phyloP scores from a whole-genome alignment of 768 basidiomycete species.

The Hirschioporus abietinus region DNA sequence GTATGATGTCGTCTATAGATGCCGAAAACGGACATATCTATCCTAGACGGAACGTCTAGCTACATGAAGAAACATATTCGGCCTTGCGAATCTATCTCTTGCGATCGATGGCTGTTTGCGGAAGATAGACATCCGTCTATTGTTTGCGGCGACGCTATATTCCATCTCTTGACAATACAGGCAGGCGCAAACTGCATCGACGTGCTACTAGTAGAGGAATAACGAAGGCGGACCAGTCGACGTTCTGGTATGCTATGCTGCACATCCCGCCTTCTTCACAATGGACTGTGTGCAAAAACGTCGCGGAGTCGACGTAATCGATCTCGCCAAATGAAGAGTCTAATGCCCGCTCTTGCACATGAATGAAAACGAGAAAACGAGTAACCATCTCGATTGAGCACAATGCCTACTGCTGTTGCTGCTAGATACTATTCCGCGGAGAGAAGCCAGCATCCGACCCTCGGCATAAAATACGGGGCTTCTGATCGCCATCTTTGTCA shows the following conservation, averaged over 20 bases:
- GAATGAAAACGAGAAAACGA: background rate
- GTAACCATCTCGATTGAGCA: background rate
- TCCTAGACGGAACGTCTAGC: background rate
- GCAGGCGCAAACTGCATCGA: too few species aligned
- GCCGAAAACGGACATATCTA: background rate
- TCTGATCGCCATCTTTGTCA: background rate
- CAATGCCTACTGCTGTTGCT: background rate
- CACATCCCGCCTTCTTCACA: too few species aligned
- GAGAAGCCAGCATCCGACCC: background rate
- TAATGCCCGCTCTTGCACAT: background rate
- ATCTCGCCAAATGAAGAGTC: background rate
- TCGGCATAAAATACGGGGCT: background rate
- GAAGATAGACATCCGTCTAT: background rate
- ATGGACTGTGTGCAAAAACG: too few species aligned
- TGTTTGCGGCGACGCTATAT: background rate
- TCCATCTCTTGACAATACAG: too few species aligned
- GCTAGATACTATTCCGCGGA: background rate
- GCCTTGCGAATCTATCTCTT: background rate
- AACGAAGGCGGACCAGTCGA: background rate
- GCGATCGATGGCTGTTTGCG: background rate
- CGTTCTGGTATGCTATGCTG: too few species aligned
- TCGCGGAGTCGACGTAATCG: background rate
- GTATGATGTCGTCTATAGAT: background rate
- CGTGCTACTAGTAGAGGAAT: too few species aligned
- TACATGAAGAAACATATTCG: background rate